Base-by-base conservation (phyloP, 768 basidiomycete genomes). In the Lepiota subincarnata region DNA sequence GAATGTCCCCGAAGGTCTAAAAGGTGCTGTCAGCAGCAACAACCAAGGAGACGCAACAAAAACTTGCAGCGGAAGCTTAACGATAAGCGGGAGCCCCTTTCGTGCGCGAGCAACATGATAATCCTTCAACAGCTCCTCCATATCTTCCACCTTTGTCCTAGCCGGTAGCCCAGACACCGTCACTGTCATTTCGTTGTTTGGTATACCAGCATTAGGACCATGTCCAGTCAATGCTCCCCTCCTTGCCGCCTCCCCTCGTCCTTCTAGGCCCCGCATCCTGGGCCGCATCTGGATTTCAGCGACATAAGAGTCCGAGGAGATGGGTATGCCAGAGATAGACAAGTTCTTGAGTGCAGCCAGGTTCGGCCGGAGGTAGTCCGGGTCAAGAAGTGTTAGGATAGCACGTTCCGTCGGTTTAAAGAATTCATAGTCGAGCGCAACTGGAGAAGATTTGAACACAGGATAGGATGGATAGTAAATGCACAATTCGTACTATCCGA, bases 141-240 rank as follows among this genome's bases (percentile, higher is more conserved):
- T 56, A 2, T 61, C 65, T 0, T 64, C 62, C 3, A 63, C 31
- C 1, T 64, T 62, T 0, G 76, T 62, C 58, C 65, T 81, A 2
- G 77, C 79, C 0, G 87, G 84, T 36, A 89, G 61, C 2, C 88
- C 89, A 64, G 71, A 78, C 1, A 88, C 60, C 5, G 82, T 73
- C 19, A 89, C 87, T 48, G 72, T 73, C 56, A 66, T 80, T 8
- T 80, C 82, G 34, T 68, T 66, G 40, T 78, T 73, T 8, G 66
- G 57, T 44, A 82, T 64, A 13, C 78, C 73, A n/a, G 77, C 87
- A 35, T 73, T 73, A 7, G 79, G 75, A 8, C 83, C 85, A 50
- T 72, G 71, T 4, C 76, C 75, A 35, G 48, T 50, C 18, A 67
- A 37, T 1, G 62, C 39, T 1, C 64, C 68, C 28, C 68, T 55